Evolutionary conservation across 495 filamentous ascomycete genomes (phyloP).

Genomic region (Articulospora tetracladia): DNA sequence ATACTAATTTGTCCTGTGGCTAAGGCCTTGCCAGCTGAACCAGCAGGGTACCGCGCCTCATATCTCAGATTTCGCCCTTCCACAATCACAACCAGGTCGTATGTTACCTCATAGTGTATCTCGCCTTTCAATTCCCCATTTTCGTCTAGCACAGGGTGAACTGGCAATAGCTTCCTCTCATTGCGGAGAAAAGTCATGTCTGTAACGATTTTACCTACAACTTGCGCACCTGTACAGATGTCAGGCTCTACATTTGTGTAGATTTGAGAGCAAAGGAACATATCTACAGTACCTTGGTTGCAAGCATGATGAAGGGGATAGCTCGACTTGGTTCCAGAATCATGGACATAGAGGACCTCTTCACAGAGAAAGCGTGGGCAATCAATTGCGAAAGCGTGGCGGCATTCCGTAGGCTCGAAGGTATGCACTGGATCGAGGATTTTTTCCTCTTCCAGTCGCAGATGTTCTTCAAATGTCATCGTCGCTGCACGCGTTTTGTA

Average conservation of each 20-base stretch:
- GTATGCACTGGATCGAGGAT: not conserved
- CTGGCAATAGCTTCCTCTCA: not conserved
- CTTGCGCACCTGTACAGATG: slow-evolving; percentile 3
- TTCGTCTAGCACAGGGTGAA: not conserved
- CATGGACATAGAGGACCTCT: slow-evolving; percentile 23
- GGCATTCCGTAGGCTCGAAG: slow-evolving; percentile 2
- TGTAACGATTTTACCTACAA: slow-evolving; percentile 1
- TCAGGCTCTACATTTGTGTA: not conserved
- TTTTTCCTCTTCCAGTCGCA: slow-evolving; percentile 4
- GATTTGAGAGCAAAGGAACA: not conserved
- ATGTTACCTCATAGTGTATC: slow-evolving; percentile 2
- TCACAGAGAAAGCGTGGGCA: slow-evolving; percentile 9
- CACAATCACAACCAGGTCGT: slow-evolving; percentile 6
- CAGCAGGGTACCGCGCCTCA: slow-evolving; percentile 2
- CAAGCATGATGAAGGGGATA: slow-evolving; percentile 13
- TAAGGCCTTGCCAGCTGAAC: not conserved
- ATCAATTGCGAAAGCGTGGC: slow-evolving; percentile 17
- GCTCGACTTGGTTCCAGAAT: slow-evolving; percentile 16
- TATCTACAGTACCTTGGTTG: slow-evolving; percentile 10
- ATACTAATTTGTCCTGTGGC: slow-evolving; percentile 7
- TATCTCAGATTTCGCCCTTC: slow-evolving; percentile 5
- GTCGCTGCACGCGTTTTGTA: not conserved
- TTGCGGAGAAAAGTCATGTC: slow-evolving; percentile 30
- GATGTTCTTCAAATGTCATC: not conserved
- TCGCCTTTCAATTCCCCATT: not conserved